Percentiles rank a stretch among this genome's conserved stretches.
Conservation (phyloP, 2,329 filamentous ascomycete species). For the Neonectria punicea region DNA sequence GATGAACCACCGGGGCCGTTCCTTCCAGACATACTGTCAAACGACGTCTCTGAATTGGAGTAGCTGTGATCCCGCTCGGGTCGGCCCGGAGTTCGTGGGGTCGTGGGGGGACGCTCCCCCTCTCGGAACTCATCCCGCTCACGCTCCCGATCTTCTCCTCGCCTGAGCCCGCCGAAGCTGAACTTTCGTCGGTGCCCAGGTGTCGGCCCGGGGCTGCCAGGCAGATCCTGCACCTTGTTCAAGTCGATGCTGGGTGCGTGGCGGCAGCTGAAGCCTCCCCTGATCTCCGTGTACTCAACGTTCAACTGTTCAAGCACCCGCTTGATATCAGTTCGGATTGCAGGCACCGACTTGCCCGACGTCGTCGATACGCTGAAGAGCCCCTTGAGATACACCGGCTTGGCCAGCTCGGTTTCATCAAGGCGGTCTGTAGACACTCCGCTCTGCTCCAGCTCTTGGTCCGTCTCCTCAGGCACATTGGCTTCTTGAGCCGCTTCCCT, state of each 20-base stretch:
- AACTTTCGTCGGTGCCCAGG: conserved; percentile 79
- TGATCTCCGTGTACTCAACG: conserved; percentile 92
- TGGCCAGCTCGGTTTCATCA: conserved; percentile 81
- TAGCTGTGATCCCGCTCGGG: conserved; percentile 75
- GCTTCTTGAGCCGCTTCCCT: conserved; percentile 78
- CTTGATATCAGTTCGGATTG: conserved; percentile 91
- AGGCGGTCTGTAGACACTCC: conserved; percentile 70
- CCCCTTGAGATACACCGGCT: conserved; percentile 95
- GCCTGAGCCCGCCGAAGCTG: conserved; percentile 77
- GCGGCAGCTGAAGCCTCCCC: conserved; percentile 90
- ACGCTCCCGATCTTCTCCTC: conserved; percentile 69
- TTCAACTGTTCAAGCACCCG: conserved; percentile 87
- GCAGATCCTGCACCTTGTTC: conserved; percentile 74
- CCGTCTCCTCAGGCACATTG: conserved; percentile 91
- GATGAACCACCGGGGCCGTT: conserved; percentile 54
- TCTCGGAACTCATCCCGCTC: conserved; percentile 79
- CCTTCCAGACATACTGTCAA: conserved; percentile 74
- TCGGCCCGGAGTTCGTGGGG: conserved; percentile 56
- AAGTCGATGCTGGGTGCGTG: conserved; percentile 91
- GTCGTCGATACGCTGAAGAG: conserved; percentile 98
- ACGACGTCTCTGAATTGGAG: conserved; percentile 87
- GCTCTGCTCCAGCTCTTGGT: conserved; percentile 76
- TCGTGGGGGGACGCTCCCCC: conserved; percentile 55
- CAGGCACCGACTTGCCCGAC: conserved; percentile 85
- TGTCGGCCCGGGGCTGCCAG: conserved; percentile 66